phyloP scores from a whole-genome alignment of 805 yeast genomes.

The Teunomyces kruisii region DNA sequence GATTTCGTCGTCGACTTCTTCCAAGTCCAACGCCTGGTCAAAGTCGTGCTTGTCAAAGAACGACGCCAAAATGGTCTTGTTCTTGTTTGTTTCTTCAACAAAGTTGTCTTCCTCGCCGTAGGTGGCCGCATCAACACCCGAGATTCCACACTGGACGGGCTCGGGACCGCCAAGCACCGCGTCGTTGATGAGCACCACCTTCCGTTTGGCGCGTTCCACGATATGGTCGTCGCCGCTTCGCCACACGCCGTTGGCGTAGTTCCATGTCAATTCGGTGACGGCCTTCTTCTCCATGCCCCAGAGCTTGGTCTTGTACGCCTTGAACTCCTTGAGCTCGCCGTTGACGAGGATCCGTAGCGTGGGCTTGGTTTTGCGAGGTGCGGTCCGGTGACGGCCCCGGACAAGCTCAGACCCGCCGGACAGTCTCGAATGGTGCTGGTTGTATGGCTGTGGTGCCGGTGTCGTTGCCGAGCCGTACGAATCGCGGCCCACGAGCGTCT shows the following conservation, averaged over 20 bases:
- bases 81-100: conserved; percentile 23
- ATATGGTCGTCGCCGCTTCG: conserved; percentile 76
- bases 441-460: conserved; percentile 17
- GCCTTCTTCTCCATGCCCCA: conserved; percentile 84
- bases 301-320: conserved; percentile 70
- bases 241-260: conserved; percentile 71
- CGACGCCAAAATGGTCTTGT: conserved; percentile 33
- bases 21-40: conserved; percentile 36
- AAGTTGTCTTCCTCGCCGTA: conserved; percentile 23
- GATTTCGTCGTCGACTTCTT: conserved; percentile 31
- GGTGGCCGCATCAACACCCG: conserved; percentile 21
- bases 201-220: conserved; percentile 52
- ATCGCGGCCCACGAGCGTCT: conserved; percentile 26
- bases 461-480: conserved; percentile 41
- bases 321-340: conserved; percentile 56
- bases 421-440: conserved; percentile 25
- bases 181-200: conserved; percentile 10
- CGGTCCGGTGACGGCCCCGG: conserved; percentile 62
- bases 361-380: conserved; percentile 52
- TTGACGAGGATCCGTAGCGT: conserved; percentile 65
- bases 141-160: conserved; percentile 21
- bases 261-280: conserved; percentile 59
- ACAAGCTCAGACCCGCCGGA: conserved; percentile 42
- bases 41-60: conserved; percentile 33
- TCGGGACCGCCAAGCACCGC: conserved; percentile 8